These are phyloP conservation scores for Alternaria sp. DNA, from an alignment of 2,329 filamentous ascomycete genomes.

Conservation along the genomic window DNA sequence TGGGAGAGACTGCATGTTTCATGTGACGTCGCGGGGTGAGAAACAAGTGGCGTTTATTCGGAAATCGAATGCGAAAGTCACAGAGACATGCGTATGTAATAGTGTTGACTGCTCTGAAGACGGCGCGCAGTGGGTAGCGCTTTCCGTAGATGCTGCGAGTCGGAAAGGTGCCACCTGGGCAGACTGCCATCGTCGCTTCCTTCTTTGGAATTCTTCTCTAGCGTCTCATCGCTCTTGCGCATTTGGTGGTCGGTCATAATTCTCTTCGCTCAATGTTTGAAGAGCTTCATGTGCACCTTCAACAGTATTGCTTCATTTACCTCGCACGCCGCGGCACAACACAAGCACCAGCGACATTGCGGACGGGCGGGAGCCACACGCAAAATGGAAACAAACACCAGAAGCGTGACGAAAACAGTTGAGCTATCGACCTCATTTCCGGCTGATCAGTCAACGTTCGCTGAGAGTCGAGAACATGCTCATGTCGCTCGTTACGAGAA, in stretches of 20 bases:
- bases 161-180: background rate
- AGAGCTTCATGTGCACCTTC: background rate
- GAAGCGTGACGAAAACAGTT: constrained; percentile 4
- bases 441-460: constrained; percentile 9
- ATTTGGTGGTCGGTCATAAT: background rate
- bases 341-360: constrained; percentile 2
- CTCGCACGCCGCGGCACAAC: background rate
- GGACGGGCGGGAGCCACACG: background rate
- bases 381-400: background rate
- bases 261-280: background rate
- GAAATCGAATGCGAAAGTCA: background rate
- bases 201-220: background rate
- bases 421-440: constrained; percentile 17
- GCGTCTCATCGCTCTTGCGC: background rate
- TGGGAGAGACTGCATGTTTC: background rate
- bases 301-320: constrained; percentile 13
- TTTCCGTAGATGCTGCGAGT: background rate
- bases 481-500: background rate
- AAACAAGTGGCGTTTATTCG: background rate
- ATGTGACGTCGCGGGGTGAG: background rate
- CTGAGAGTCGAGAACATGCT: constrained; percentile 10
- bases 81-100: background rate
- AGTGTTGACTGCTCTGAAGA: background rate
- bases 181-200: background rate
- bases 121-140: background rate